Conservation (phyloP, 2,329 filamentous ascomycete genomes). For the Cylindrodendrum hubeiense region DNA sequence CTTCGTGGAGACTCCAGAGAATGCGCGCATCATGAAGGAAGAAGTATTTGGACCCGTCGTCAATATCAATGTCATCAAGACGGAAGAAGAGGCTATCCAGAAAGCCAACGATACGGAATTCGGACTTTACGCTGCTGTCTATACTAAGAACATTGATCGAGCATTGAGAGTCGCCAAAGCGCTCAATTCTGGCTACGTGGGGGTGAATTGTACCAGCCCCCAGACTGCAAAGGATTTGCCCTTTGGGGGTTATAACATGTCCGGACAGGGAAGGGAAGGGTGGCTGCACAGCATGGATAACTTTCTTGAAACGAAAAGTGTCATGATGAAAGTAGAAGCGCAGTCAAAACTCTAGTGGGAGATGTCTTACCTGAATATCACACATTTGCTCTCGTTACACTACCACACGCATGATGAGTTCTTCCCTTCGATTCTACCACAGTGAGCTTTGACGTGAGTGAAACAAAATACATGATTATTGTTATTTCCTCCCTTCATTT, state of each 20-base stretch:
- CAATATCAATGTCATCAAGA: slow-evolving; percentile 61
- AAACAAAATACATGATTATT: too few species aligned
- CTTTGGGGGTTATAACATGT: slow-evolving; percentile 34
- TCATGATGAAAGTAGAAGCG: slow-evolving; percentile 35
- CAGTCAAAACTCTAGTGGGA: background rate
- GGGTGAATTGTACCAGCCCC: slow-evolving; percentile 61
- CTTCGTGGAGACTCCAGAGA: slow-evolving; percentile 39
- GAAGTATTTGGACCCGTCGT: slow-evolving; percentile 76
- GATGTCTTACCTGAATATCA: too few species aligned
- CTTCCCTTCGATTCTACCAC: too few species aligned
- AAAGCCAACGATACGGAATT: slow-evolving; percentile 61
- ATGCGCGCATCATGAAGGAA: slow-evolving; percentile 64
- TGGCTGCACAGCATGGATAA: slow-evolving; percentile 34
- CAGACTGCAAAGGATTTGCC: slow-evolving; percentile 24
- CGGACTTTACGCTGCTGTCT: slow-evolving; percentile 68
- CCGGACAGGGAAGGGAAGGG: slow-evolving; percentile 30
- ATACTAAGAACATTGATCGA: slow-evolving; percentile 64
- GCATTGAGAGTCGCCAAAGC: slow-evolving; percentile 61
- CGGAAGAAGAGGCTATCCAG: slow-evolving; percentile 48
- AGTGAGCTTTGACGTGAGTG: too few species aligned
- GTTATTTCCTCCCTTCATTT: too few species aligned
- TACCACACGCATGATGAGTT: too few species aligned
- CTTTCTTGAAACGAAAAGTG: slow-evolving; percentile 37
- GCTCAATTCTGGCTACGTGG: slow-evolving; percentile 71
- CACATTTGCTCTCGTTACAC: too few species aligned